Conservation (phyloP, 2,329 filamentous ascomycete species). For the Endocalyx cinctus region DNA sequence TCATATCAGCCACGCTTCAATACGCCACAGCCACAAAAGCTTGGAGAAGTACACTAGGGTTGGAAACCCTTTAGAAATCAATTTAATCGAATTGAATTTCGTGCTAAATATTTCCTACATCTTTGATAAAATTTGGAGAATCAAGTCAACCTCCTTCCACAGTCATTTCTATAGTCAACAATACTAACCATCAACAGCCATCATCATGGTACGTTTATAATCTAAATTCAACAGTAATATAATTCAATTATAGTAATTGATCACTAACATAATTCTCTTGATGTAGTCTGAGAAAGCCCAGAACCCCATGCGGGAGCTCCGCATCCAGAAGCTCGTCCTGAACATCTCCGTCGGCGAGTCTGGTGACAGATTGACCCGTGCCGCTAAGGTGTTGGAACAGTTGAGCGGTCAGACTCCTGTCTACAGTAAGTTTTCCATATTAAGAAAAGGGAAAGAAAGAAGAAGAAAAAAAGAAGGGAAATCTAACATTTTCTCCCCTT, state of each 20-base stretch:
- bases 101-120: slow-evolving; percentile 9
- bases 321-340: slow-evolving; percentile 68
- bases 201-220: slow-evolving; percentile 34
- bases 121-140: slow-evolving; percentile 10
- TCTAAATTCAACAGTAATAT: too few species aligned
- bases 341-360: slow-evolving; percentile 96
- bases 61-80: slow-evolving; percentile 26
- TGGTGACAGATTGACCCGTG: slow-evolving; percentile 99
- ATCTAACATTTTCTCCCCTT: slow-evolving; percentile 3
- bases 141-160: too few species aligned
- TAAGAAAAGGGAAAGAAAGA: neutral
- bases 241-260: too few species aligned
- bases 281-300: slow-evolving; percentile 74
- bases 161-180: slow-evolving; percentile 11
- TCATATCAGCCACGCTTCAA: slow-evolving; percentile 17
- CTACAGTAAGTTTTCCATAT: slow-evolving; percentile 68
- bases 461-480: slow-evolving; percentile 9
- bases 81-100: too few species aligned
- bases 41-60: slow-evolving; percentile 25
- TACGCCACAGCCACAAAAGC: too few species aligned
- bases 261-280: slow-evolving; percentile 3
- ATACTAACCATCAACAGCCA: slow-evolving; percentile 25
- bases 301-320: slow-evolving; percentile 99
- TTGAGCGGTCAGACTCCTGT: slow-evolving; percentile 98
- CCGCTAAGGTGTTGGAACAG: slow-evolving; percentile 99